Percentiles rank a stretch among this genome's conserved stretches.
phyloP scores from a whole-genome alignment of 163 green algal genomes.

The Chlamydomonas reinhardtii region DNA sequence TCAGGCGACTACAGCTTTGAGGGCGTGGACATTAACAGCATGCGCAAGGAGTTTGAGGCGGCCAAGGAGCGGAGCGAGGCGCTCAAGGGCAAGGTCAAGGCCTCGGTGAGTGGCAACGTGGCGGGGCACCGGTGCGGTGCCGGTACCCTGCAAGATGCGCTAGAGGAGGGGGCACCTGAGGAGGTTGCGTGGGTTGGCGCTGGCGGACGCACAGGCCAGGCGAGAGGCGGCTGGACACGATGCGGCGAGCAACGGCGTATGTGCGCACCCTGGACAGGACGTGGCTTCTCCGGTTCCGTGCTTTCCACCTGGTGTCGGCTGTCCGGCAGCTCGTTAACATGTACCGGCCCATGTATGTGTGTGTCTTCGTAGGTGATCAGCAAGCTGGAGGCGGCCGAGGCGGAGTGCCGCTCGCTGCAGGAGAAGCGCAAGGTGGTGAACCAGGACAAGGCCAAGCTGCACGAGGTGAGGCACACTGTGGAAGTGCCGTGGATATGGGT shows the following conservation, averaged over 20 bases:
- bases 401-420: slow-evolving; percentile 82
- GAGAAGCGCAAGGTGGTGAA: slow-evolving; percentile 85
- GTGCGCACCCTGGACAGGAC: too few species aligned
- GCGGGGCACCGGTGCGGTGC: neutral
- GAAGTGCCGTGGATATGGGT: too few species aligned
- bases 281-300: too few species aligned
- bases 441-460: slow-evolving; percentile 85
- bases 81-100: slow-evolving; percentile 86
- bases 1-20: slow-evolving; percentile 91
- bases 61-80: slow-evolving; percentile 63
- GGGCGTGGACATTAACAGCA: slow-evolving; percentile 65
- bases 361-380: slow-evolving; percentile 76
- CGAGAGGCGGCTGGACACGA: too few species aligned
- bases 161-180: too few species aligned
- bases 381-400: slow-evolving; percentile 94
- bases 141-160: too few species aligned
- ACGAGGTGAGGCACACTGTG: slow-evolving; percentile 20
- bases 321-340: too few species aligned
- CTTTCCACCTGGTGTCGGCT: too few species aligned
- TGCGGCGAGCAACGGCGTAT: too few species aligned
- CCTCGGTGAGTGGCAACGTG: slow-evolving; percentile 35
- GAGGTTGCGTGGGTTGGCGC: too few species aligned
- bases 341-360: too few species aligned
- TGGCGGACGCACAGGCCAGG: too few species aligned
- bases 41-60: slow-evolving; percentile 72